A percentile compares a stretch with the other conserved stretches of the same genome.
phyloP scores from a whole-genome alignment of 768 basidiomycete genomes.

The Panus rudis region DNA sequence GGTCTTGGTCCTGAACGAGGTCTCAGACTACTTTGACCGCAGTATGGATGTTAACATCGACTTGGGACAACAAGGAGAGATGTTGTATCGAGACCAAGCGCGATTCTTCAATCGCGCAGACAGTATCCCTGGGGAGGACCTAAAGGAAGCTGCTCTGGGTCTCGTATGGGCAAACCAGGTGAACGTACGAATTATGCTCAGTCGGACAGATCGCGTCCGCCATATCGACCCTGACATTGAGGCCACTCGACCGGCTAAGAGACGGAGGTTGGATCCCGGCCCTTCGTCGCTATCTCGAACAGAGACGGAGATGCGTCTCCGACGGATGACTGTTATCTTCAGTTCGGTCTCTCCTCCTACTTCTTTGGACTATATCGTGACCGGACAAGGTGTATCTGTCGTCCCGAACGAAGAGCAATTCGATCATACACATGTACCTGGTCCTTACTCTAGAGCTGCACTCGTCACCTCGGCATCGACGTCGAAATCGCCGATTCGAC shows the following conservation, averaged over 20 bases:
- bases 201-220: constrained; percentile 64
- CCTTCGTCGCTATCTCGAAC: constrained; percentile 10
- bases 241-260: constrained; percentile 23
- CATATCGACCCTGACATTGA: constrained; percentile 36
- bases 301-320: constrained; percentile 46
- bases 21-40: constrained; percentile 65
- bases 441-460: too few relatives aligned
- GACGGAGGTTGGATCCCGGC: constrained; percentile 17
- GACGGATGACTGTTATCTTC: constrained; percentile 74
- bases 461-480: too few relatives aligned
- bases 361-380: constrained; percentile 73
- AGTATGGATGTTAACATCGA: constrained; percentile 14
- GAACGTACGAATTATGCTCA: constrained; percentile 78
- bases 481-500: too few relatives aligned
- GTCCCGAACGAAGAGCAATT: constrained; percentile 7
- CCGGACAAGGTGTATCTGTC: constrained; percentile 45
- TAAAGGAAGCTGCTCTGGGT: constrained; percentile 79
- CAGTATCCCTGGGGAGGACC: constrained; percentile 46
- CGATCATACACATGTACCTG: too few relatives aligned
- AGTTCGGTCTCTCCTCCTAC: constrained; percentile 51
- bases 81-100: constrained; percentile 67
- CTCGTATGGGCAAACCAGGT: constrained; percentile 93
- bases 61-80: constrained; percentile 24
- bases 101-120: constrained; percentile 69
- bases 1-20: constrained; percentile 84